Evolutionary conservation across 225 moss, liverwort and hornwort species (phyloP), one percentile per base, ranked within the genome.

Genomic region (Anthoceros angustus): DNA sequence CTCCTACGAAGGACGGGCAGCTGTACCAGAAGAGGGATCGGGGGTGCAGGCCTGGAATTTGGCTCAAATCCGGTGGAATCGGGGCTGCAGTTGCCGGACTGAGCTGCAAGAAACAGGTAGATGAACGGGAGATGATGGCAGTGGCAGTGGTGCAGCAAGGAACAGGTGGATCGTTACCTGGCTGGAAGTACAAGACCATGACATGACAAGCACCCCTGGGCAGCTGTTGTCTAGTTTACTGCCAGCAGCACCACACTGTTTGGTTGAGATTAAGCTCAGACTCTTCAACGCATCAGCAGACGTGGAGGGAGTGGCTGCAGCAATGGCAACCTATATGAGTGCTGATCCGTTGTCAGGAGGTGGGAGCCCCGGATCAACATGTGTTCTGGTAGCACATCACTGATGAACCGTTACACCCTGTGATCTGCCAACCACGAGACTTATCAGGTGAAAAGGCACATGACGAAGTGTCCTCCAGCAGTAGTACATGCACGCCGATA

Each of bases 171-270:
- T 6, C 4, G 60, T 26, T 68, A 98, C 95, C 91, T 87, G 88
- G 69, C 86, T 85, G 50, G 95, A 81, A 40, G 88, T 80, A 63
- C 91, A 83, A 72, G 88, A 91, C 65, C 83, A 92, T 70, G 88
- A 91, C 50, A 98, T 84, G 48, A 76, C 74, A 23, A 98, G 71
- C n/a, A 86, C 86, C 69, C 95, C 91, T 40, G 88, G 76, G 66
- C 81, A 82, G 72, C 95, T 88, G 66, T 92, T 89, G 79, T 74
- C 82, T 67, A 98, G 73, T 75, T 92, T 85, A 65, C 95, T 98
- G 76, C 60, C 61, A 55, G 14, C 7, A 23, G 23, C n/a, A 15
- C 5, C n/a, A 9, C 66, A n/a, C 41, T 32, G 32, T 32, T 4
- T 32, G 32, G 32, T 32, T 32, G 32, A 32, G 39, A 12, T 62